Evolutionary conservation across 257 asterid species (phyloP).

Genomic region (Solanum virginianum): DNA sequence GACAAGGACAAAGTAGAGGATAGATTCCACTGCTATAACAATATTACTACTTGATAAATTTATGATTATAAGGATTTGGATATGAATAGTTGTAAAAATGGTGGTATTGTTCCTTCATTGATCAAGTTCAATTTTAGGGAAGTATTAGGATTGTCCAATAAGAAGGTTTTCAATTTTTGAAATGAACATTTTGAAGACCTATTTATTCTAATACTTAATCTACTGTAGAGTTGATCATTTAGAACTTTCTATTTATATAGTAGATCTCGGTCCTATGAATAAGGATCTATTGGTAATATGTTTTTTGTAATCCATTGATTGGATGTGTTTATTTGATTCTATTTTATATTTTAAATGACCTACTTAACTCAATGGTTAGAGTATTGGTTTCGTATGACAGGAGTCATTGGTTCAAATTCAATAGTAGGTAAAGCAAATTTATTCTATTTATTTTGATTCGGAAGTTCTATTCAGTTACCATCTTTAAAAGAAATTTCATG

Average conservation of each 20-base stretch:
- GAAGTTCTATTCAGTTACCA: background rate
- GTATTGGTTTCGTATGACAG: background rate
- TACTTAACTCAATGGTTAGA: background rate
- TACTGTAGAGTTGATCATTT: background rate
- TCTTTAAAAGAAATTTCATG: background rate
- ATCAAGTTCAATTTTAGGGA: background rate
- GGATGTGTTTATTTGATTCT: background rate
- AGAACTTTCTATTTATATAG: background rate
- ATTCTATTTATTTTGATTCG: background rate
- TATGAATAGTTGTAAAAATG: background rate
- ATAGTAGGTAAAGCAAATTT: background rate
- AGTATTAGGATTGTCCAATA: background rate
- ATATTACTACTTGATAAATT: background rate
- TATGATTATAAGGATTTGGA: background rate
- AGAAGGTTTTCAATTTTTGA: background rate
- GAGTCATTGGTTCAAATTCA: background rate
- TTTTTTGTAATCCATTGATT: background rate
- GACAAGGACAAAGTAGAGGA: background rate
- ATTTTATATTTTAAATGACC: background rate
- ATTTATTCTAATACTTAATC: background rate
- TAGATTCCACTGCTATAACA: background rate
- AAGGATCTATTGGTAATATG: background rate
- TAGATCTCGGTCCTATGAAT: background rate
- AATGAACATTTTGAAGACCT: background rate
- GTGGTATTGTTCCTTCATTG: background rate